Percentiles rank a stretch among this genome's conserved stretches.
phyloP scores from a whole-genome alignment of 1,284 basidiomycete genomes.

The Tilletia setariae region DNA sequence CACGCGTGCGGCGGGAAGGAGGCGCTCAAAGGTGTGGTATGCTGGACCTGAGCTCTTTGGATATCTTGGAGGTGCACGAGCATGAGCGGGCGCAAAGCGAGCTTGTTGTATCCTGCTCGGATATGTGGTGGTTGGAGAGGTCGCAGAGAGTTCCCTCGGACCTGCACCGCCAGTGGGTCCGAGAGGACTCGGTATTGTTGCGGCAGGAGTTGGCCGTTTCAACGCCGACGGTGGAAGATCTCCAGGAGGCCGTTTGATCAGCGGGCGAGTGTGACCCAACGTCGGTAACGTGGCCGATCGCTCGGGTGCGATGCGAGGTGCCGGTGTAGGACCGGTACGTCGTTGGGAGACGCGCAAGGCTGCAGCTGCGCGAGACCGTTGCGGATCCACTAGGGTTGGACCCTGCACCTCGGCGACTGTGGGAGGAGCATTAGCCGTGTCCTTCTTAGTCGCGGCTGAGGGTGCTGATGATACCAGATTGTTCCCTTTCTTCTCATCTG shows the following conservation, averaged over 20 bases:
- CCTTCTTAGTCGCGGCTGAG: no score
- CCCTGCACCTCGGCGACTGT: no score
- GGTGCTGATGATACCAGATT: background rate
- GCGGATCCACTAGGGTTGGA: background rate
- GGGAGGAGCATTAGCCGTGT: no score
- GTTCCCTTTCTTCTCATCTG: conserved; percentile 55
- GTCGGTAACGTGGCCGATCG: background rate
- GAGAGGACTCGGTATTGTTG: background rate
- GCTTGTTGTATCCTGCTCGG: background rate
- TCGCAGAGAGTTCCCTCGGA: no score
- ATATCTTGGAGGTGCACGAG: conserved; percentile 2
- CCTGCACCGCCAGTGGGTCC: no score
- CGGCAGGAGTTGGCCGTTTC: background rate
- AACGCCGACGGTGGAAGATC: background rate
- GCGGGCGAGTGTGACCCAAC: background rate
- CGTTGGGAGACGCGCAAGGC: background rate
- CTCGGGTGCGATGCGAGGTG: conserved; percentile 10
- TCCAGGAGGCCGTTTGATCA: background rate
- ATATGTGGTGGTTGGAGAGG: no score
- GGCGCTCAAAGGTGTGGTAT: conserved; percentile 51
- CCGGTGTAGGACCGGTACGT: background rate
- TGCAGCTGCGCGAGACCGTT: background rate
- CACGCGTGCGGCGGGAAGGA: conserved; percentile 42
- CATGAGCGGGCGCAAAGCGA: background rate
- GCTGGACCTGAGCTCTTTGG: conserved; percentile 31